These are phyloP conservation scores for Epichloe gansuensis DNA, from an alignment of 2,329 filamentous ascomycete genomes.

Conservation along the genomic window DNA sequence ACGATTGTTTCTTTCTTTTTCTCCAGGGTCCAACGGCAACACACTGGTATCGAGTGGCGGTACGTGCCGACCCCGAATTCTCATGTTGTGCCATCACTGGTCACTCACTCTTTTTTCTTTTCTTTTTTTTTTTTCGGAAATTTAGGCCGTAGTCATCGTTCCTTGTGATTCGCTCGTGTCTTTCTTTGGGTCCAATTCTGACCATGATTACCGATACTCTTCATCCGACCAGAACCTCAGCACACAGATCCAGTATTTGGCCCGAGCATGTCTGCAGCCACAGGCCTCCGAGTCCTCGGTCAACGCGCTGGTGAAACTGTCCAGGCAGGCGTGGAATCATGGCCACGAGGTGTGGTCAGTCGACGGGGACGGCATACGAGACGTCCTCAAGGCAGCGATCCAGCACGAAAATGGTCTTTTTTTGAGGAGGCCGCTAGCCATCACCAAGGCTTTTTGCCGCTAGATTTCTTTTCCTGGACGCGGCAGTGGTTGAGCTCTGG, in stretches of 20 bases:
- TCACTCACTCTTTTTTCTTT: not conserved
- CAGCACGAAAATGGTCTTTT: not conserved
- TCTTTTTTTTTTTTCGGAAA: too few relatives aligned
- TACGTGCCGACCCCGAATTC: constrained; percentile 1
- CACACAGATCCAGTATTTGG: constrained; percentile 7
- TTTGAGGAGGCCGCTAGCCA: constrained; percentile 3
- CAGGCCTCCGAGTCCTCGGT: constrained; percentile 1
- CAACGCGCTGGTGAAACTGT: constrained; percentile 3
- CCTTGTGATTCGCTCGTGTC: constrained; percentile 7
- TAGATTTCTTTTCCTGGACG: constrained; percentile 8
- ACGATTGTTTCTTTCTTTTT: not conserved
- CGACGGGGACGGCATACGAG: not conserved
- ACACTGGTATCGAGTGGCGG: constrained; percentile 14
- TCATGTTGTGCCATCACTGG: not conserved
- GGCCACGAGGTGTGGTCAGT: not conserved
- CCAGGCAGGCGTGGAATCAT: not conserved
- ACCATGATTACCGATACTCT: rapidly evolving
- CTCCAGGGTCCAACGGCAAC: constrained; percentile 11
- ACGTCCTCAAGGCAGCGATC: constrained; percentile 8
- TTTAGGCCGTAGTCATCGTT: constrained; percentile 11
- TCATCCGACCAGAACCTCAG: not conserved
- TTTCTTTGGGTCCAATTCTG: constrained; percentile 4
- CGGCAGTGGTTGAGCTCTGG: constrained; percentile 4
- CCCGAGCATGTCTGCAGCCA: constrained; percentile 2
- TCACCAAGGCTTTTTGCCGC: constrained; percentile 1